Base-by-base conservation (phyloP, 2,329 filamentous ascomycete genomes). In the Ambrosiella beaveri region DNA sequence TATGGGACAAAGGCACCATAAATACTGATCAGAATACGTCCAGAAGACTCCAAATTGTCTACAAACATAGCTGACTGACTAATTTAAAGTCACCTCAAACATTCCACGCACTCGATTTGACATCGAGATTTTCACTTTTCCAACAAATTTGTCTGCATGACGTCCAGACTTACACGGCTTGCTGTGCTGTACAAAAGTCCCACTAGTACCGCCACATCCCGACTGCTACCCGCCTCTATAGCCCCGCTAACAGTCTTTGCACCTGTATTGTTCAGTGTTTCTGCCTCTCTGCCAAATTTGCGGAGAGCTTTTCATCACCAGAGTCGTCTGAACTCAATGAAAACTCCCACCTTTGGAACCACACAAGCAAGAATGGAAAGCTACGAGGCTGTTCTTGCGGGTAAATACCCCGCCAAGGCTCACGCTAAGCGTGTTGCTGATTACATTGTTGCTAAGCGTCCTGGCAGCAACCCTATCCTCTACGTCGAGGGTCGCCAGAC, bases 401-500 rank as follows among this genome's bases (percentile, higher is more conserved):
- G 75, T 63, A 84, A 84, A 66, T 84, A 84, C 69, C 93, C 93
- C 27, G 91, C 86, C 65, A 97, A 96, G 74, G 76, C 79, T 36
- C 93, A 98, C 70, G 88, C 86, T 61, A 80, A 80, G 64, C 83
- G 85, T 62, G 90, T 97, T n/a, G 86, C 84, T 59, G 80, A 88
- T 61, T 85, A 84, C 68, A 83, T 97, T 62, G 77, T 78, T 57
- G 73, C 79, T 61, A 81, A 86, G 67, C 73, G 82, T 45, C 80
- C 85, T 38, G 75, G 80, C 62, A 75, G 75, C 59, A 67, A 65
- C 38, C 90, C 89, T 53, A 76, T 91, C 15, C 77, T 98, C 59
- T 98, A 96, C 68, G 76, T 97, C 51, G 91, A 97, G 73, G 86
- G 84, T 57, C 86, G 90, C 66, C 81, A 84, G 69, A 88, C 84